Conservation (phyloP, 106 monocot genomes). For the Narthecium ossifragum region DNA sequence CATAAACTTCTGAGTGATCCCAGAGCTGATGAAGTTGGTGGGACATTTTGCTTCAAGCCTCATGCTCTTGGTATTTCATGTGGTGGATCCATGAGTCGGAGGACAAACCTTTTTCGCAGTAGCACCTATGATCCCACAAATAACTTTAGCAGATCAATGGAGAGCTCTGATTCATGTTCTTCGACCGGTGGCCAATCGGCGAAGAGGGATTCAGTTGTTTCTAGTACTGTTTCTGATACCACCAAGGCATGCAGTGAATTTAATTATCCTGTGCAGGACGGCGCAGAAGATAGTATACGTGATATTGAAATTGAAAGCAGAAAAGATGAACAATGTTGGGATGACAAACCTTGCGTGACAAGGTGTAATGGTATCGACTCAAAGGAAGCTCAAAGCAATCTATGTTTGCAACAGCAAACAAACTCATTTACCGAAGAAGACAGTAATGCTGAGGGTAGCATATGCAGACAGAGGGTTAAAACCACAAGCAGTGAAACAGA, state of each 20-base stretch:
- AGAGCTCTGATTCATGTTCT: slow-evolving; percentile 15
- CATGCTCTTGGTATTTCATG: slow-evolving; percentile 12
- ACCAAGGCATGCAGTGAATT: not conserved
- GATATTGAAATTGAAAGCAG: slow-evolving; percentile 6
- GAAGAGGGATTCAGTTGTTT: not conserved
- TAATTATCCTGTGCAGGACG: not conserved
- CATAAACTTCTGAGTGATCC: slow-evolving; percentile 8
- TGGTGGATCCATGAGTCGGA: slow-evolving; percentile 11
- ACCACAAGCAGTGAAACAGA: slow-evolving; percentile 7
- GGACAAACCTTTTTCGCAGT: slow-evolving; percentile 4
- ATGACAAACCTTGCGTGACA: slow-evolving; percentile 6
- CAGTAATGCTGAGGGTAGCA: not conserved
- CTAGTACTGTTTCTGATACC: not conserved
- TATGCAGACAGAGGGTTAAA: not conserved
- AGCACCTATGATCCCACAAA: slow-evolving; percentile 2
- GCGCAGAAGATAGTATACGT: not conserved
- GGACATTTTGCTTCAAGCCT: slow-evolving; percentile 54
- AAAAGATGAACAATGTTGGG: slow-evolving; percentile 7
- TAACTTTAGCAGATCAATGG: slow-evolving; percentile 6
- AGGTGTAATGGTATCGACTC: no score
- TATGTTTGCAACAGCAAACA: no score
- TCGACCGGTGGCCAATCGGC: slow-evolving; percentile 12
- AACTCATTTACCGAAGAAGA: no score
- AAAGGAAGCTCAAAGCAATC: no score
- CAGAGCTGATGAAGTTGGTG: slow-evolving; percentile 21